phyloP scores from a whole-genome alignment of 257 asterid species.

The Nicotiana paniculata region DNA sequence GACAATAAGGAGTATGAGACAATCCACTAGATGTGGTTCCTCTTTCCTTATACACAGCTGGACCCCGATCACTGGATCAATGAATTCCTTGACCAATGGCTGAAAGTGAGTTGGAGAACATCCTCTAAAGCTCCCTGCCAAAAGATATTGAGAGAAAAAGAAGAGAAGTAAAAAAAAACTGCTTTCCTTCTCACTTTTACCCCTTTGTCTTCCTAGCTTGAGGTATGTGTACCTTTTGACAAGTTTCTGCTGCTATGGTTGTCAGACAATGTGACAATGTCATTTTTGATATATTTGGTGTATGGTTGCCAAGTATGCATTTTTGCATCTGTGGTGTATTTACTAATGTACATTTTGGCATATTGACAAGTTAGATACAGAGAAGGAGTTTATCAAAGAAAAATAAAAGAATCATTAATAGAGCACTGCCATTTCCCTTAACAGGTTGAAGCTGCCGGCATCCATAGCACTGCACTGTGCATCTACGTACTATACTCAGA shows the following conservation, averaged over 20 bases:
- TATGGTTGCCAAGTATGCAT: background rate
- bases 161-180: background rate
- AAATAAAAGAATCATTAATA: background rate
- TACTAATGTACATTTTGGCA: background rate
- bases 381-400: background rate
- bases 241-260: background rate
- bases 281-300: background rate
- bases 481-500: background rate
- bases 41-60: background rate
- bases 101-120: background rate
- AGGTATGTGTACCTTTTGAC: background rate
- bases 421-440: background rate
- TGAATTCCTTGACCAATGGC: background rate
- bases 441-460: background rate
- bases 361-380: background rate
- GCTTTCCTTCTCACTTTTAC: background rate
- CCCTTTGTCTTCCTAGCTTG: background rate
- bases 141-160: background rate
- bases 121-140: background rate
- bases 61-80: background rate
- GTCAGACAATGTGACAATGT: background rate
- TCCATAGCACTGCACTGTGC: background rate
- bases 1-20: background rate
- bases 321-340: background rate
- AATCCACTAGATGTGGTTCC: background rate